Evolutionary conservation across 352 stramenopile genomes (phyloP).

Genomic region (Phytophthora sp.): DNA sequence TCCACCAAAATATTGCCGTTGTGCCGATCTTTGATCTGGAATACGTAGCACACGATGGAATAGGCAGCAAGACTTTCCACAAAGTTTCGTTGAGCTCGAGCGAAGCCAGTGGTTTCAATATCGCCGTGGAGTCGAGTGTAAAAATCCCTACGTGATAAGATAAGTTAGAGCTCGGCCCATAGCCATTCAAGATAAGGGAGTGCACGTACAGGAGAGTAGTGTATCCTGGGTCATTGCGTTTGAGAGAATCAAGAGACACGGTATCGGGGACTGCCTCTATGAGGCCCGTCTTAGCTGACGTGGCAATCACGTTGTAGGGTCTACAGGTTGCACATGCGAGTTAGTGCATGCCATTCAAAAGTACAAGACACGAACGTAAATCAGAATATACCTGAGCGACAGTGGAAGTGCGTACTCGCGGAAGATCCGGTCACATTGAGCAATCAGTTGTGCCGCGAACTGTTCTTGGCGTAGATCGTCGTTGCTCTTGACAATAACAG

Average conservation of each 20-base stretch:
- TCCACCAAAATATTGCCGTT: slow-evolving; percentile 99
- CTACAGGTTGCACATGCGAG: slow-evolving; percentile 26
- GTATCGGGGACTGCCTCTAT: slow-evolving; percentile 97
- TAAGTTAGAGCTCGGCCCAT: background rate
- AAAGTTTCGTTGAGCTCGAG: slow-evolving; percentile 89
- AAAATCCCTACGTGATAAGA: slow-evolving; percentile 86
- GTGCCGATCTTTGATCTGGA: slow-evolving; percentile 99
- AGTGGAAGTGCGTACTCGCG: slow-evolving; percentile 93
- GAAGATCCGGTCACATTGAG: slow-evolving; percentile 96
- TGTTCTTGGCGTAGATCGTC: slow-evolving; percentile 98
- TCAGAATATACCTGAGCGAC: slow-evolving; percentile 87
- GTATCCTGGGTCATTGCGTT: slow-evolving; percentile 87
- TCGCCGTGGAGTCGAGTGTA: slow-evolving; percentile 92
- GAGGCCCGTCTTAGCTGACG: slow-evolving; percentile 92
- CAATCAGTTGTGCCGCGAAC: slow-evolving; percentile 97
- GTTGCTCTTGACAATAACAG: slow-evolving; percentile 98
- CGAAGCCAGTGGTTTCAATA: slow-evolving; percentile 73
- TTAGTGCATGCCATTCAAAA: slow-evolving; percentile 36
- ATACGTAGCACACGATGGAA: slow-evolving; percentile 97
- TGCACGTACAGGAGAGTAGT: slow-evolving; percentile 86
- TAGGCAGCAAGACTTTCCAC: slow-evolving; percentile 95
- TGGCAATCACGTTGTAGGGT: slow-evolving; percentile 97
- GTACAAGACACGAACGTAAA: background rate
- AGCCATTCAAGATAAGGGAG: too few species aligned
- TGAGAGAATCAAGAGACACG: slow-evolving; percentile 97